Evolutionary conservation across 225 moss, liverwort and hornwort species (phyloP).

Genomic region (Sphagnum contortum): DNA sequence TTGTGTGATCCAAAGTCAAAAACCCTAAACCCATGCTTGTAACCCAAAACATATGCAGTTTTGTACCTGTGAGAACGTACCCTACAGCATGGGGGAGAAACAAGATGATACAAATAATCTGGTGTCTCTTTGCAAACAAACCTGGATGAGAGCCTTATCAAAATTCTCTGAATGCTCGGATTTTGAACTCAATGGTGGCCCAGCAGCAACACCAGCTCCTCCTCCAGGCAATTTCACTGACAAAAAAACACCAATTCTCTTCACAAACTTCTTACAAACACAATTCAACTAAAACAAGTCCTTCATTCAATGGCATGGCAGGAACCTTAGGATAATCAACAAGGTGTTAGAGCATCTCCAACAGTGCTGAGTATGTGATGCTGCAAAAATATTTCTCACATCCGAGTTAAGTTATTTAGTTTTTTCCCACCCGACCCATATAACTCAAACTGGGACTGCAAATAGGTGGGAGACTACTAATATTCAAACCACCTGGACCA

Average conservation of each 20-base stretch:
- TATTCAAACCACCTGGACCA: too few relatives aligned
- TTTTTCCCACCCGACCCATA: too few relatives aligned
- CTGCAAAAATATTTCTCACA: neutral
- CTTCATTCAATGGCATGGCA: too few relatives aligned
- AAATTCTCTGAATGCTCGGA: conserved; percentile 63
- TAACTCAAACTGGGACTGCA: too few relatives aligned
- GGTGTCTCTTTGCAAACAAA: conserved; percentile 1
- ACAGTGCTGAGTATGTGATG: neutral
- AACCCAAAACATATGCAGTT: neutral
- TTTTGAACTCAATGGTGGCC: conserved; percentile 25
- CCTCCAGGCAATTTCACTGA: conserved; percentile 91
- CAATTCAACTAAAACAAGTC: neutral
- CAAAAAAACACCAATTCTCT: neutral
- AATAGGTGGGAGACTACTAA: too few relatives aligned
- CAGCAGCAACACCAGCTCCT: conserved; percentile 30
- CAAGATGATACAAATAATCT: too few relatives aligned
- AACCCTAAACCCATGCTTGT: neutral
- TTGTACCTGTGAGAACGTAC: too few relatives aligned
- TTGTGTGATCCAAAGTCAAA: neutral
- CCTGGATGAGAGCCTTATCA: conserved; percentile 80
- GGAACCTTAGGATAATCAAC: neutral
- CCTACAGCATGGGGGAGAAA: too few relatives aligned
- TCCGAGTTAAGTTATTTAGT: neutral
- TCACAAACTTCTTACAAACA: neutral
- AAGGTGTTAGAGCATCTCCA: neutral